Evolutionary conservation across 164 flowering plant species (phyloP).

Genomic region (Vitis amurensis): DNA sequence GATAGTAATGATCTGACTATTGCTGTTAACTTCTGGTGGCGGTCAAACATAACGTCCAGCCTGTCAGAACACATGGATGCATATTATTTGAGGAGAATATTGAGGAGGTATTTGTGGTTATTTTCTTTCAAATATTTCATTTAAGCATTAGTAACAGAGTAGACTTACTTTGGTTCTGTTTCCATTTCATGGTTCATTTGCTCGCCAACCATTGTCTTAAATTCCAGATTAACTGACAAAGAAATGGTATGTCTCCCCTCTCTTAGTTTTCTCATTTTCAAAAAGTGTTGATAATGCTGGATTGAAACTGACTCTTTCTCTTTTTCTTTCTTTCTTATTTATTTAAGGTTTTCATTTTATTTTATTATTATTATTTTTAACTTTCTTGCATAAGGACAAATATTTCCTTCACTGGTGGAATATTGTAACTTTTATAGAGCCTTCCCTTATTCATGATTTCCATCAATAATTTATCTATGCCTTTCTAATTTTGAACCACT

Average conservation of each 20-base stretch:
- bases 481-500: no score
- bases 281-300: slow-evolving; percentile 4
- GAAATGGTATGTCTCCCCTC: slow-evolving; percentile 68
- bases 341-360: no score
- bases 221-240: slow-evolving; percentile 66
- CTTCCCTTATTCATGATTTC: no score
- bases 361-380: no score
- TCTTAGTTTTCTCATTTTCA: slow-evolving; percentile 8
- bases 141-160: not conserved
- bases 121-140: not conserved
- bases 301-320: not conserved
- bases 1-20: slow-evolving; percentile 85
- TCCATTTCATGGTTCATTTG: slow-evolving; percentile 22
- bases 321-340: not conserved
- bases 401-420: no score
- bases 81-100: slow-evolving; percentile 78
- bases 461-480: no score
- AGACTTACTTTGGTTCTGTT: slow-evolving; percentile 20
- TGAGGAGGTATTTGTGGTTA: slow-evolving; percentile 58
- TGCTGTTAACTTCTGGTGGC: slow-evolving; percentile 98
- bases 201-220: slow-evolving; percentile 15
- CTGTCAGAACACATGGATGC: slow-evolving; percentile 93
- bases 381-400: no score
- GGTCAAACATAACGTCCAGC: slow-evolving; percentile 61
- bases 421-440: no score